Base-by-base conservation (phyloP, 176 grass and related monocot species). In the Ensete glaucum region DNA sequence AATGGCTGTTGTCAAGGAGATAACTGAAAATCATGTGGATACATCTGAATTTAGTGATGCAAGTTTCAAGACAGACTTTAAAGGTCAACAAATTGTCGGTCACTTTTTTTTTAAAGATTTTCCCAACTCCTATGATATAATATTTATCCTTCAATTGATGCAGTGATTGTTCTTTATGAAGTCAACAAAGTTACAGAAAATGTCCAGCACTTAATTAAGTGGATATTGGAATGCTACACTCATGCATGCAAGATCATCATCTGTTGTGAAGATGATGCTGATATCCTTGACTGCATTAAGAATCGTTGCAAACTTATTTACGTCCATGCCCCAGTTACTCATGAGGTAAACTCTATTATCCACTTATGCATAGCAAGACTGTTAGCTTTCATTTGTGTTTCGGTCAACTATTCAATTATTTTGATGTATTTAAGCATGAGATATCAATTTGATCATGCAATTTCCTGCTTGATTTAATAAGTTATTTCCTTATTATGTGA, bases 211-310 rank as follows among this genome's bases (percentile, higher is more conserved):
- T 71, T 92, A 72, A 84, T 92, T 73, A 92, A 92, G 79, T 92
- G 86, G 86, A 88, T 92, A 77, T 81, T 92, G 54, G 89, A 92
- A 78, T 92, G 86, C 12, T 92, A 82, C 57, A 84, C 80, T 73
- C 83, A 88, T 74, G 63, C 79, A 74, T 88, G 86, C 86, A 92
- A 92, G 75, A 86, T 92, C 74, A 60, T 92, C 67, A 83, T 88
- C 63, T 88, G 86, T 84, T 92, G 89, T 82, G 75, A 86, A 71
- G 86, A 92, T 76, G 89, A 84, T 8, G 52, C 81, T 50, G 67
- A 71, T 92, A 81, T 92, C 67, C 66, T 86, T 19, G 78, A 92
- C 82, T 88, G 79, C 54, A 86, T 92, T 65, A 84, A 79, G 17
- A 84, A n/a, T 51, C 81, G 81, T 43, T 92, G 78, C 79, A 86